phyloP scores from a whole-genome alignment of 495 filamentous ascomycete genomes.

The Lasiosphaeria miniovina region DNA sequence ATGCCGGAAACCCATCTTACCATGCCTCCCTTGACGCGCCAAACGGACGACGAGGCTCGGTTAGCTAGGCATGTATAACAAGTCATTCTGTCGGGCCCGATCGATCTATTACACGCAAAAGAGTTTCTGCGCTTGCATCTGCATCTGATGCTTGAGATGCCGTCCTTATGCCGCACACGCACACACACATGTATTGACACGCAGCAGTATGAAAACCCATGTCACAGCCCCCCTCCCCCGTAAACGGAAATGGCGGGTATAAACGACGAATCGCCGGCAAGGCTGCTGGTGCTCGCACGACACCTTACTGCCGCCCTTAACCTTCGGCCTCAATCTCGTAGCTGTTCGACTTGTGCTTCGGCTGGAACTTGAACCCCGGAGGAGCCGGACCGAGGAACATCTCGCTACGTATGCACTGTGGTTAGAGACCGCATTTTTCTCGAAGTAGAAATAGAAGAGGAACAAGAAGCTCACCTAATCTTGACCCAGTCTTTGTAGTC shows the following conservation, averaged over 20 bases:
- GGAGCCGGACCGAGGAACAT: constrained; percentile 96
- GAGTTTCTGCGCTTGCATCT: no score
- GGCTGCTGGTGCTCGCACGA: not conserved
- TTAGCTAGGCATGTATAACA: no score
- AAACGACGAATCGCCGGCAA: not conserved
- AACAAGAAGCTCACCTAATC: constrained; percentile 69
- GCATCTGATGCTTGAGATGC: no score
- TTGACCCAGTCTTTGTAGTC: constrained; percentile 98
- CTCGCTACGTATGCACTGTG: constrained; percentile 54
- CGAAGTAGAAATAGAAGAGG: not conserved
- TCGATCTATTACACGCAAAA: no score
- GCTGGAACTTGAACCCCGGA: constrained; percentile 86
- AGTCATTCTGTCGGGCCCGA: no score
- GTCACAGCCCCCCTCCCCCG: not conserved
- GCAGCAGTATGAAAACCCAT: not conserved
- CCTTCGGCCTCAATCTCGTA: constrained; percentile 64
- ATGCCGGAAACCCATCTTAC: no score
- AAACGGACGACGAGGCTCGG: not conserved
- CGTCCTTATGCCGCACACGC: not conserved
- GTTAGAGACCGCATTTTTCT: not conserved
- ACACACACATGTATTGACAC: not conserved
- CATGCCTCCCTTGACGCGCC: not conserved
- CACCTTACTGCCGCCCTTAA: constrained; percentile 21
- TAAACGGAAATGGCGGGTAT: not conserved
- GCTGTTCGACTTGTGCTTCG: constrained; percentile 95